Evolutionary conservation across 2,329 filamentous ascomycete species (phyloP).

Genomic region (Alternaria postmessia): DNA sequence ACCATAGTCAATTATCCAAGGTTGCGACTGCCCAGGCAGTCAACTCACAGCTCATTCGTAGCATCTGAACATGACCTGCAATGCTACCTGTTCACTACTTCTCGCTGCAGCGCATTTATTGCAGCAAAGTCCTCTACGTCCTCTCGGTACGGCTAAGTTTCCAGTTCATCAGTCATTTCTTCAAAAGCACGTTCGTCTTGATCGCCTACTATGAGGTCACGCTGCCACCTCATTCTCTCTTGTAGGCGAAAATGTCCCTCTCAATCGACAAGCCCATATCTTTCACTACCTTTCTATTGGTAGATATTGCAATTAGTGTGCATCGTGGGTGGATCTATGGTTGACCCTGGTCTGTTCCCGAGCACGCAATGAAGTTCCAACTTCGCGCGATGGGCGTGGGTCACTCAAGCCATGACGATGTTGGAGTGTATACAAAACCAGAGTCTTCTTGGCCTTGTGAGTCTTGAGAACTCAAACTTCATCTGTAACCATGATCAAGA

Average conservation of each 20-base stretch:
- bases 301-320: neutral
- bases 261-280: neutral
- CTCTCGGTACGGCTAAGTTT: no score
- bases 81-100: neutral
- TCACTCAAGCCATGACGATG: neutral
- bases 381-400: constrained; percentile 4
- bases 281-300: neutral
- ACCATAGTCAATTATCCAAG: neutral
- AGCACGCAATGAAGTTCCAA: constrained; percentile 4
- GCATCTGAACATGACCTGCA: neutral
- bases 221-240: neutral
- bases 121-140: no score
- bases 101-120: neutral
- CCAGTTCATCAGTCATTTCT: no score
- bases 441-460: neutral
- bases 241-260: neutral
- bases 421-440: neutral
- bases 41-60: neutral
- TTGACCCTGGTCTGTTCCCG: neutral
- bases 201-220: neutral
- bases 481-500: neutral
- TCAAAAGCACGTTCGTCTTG: neutral
- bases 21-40: neutral
- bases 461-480: neutral
- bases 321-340: neutral